Evolutionary conservation across 2,329 filamentous ascomycete species (phyloP).

Genomic region (Monosporascus ibericus): DNA sequence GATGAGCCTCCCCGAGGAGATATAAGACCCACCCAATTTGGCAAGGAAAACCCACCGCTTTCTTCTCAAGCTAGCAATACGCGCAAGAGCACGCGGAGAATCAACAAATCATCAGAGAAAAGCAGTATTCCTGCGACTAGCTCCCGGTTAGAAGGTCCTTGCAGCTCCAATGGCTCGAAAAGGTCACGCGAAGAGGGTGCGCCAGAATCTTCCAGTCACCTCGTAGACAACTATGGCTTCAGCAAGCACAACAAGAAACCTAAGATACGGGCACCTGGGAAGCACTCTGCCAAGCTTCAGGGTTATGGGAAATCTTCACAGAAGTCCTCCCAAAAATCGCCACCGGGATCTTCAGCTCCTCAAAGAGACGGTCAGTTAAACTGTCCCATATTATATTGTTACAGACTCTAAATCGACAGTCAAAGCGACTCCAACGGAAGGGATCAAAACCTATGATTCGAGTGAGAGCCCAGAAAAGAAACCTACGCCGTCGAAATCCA

Average conservation of each 20-base stretch:
- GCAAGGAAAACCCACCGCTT: background rate
- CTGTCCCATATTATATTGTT: background rate
- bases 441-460: background rate
- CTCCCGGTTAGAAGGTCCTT: conserved; percentile 6
- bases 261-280: conserved; percentile 4
- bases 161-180: conserved; percentile 17
- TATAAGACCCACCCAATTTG: conserved; percentile 30
- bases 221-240: conserved; percentile 10
- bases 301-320: conserved; percentile 9
- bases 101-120: conserved; percentile 1
- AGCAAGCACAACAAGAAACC: conserved; percentile 4
- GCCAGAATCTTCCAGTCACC: conserved; percentile 4
- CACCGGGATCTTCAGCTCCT: conserved; percentile 7
- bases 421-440: background rate
- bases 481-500: conserved; percentile 1
- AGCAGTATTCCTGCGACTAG: background rate
- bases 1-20: conserved; percentile 18
- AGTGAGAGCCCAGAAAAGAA: conserved; percentile 8
- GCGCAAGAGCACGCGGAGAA: conserved; percentile 2
- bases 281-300: conserved; percentile 9
- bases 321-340: conserved; percentile 9
- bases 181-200: conserved; percentile 12
- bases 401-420: background rate
- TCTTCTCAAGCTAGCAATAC: conserved; percentile 1
- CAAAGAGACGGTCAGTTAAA: conserved; percentile 6